phyloP scores from a whole-genome alignment of 2,329 filamentous ascomycete species.

The Mariannaea elegans region DNA sequence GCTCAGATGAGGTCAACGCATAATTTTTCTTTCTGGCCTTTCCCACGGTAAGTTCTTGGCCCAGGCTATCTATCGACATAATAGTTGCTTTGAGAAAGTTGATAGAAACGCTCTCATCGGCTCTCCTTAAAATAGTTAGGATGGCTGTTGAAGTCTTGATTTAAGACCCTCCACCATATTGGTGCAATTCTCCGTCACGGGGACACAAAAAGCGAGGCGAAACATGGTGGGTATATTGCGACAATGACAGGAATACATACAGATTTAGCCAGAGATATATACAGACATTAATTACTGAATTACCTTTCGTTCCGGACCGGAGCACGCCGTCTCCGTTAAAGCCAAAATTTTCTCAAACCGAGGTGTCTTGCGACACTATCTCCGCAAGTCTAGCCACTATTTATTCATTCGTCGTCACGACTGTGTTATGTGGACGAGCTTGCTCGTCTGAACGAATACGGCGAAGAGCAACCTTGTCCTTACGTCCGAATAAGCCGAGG shows the following conservation, averaged over 20 bases:
- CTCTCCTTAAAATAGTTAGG: too few relatives aligned
- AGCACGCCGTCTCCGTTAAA: background rate
- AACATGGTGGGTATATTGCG: slow-evolving; percentile 35
- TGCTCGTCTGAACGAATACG: slow-evolving; percentile 57
- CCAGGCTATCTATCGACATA: too few relatives aligned
- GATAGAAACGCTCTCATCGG: too few relatives aligned
- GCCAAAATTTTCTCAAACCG: background rate
- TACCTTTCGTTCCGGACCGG: background rate
- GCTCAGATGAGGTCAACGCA: too few relatives aligned
- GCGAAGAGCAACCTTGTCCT: slow-evolving; percentile 59
- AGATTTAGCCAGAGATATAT: slow-evolving; percentile 7
- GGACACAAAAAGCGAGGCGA: slow-evolving; percentile 17
- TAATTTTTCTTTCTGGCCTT: too few relatives aligned
- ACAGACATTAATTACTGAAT: slow-evolving; percentile 16
- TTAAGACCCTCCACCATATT: background rate
- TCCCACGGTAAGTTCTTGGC: too few relatives aligned
- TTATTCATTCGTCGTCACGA: slow-evolving; percentile 30
- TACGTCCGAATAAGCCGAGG: slow-evolving; percentile 74
- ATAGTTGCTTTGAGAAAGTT: too few relatives aligned
- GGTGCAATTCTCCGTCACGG: background rate
- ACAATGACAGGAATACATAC: slow-evolving; percentile 22
- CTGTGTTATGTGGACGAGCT: slow-evolving; percentile 27
- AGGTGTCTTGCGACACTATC: background rate
- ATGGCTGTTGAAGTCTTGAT: too few relatives aligned
- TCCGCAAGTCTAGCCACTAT: background rate